Conservation (phyloP, 2,329 filamentous ascomycete species). For the Colletotrichum lindemuthianum region DNA sequence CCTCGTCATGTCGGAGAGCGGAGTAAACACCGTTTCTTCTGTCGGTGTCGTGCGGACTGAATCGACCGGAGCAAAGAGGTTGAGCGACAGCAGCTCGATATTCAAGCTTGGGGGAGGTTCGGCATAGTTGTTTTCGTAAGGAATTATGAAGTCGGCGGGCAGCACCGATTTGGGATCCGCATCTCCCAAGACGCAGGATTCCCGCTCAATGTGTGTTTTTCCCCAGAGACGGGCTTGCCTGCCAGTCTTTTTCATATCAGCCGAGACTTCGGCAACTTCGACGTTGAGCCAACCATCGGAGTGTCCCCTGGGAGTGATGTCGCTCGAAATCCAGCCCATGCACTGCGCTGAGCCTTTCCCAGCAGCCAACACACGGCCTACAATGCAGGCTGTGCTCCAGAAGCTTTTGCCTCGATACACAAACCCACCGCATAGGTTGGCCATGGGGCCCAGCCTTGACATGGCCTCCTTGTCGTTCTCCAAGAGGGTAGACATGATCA, state of each 20-base stretch:
- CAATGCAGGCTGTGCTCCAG: constrained; percentile 74
- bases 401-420: constrained; percentile 72
- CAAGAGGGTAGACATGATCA: constrained; percentile 72
- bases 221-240: constrained; percentile 70
- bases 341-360: constrained; percentile 70
- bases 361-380: constrained; percentile 72
- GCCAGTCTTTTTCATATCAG: constrained; percentile 59
- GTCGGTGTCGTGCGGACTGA: constrained; percentile 58
- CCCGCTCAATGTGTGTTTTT: constrained; percentile 67
- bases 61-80: constrained; percentile 57
- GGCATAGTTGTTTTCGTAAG: constrained; percentile 64
- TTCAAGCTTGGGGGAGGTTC: constrained; percentile 58
- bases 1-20: constrained; percentile 48
- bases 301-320: constrained; percentile 62
- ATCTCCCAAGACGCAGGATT: constrained; percentile 69
- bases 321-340: constrained; percentile 75
- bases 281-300: constrained; percentile 69
- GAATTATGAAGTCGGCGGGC: constrained; percentile 71
- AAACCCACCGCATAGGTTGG: constrained; percentile 72
- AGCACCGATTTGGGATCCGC: constrained; percentile 63
- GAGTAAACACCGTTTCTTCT: constrained; percentile 50
- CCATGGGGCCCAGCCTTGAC: constrained; percentile 66
- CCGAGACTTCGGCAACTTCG: constrained; percentile 62
- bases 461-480: constrained; percentile 72
- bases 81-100: constrained; percentile 61